Evolutionary conservation across 495 filamentous ascomycete genomes (phyloP).

Genomic region (Terfezia boudieri): DNA sequence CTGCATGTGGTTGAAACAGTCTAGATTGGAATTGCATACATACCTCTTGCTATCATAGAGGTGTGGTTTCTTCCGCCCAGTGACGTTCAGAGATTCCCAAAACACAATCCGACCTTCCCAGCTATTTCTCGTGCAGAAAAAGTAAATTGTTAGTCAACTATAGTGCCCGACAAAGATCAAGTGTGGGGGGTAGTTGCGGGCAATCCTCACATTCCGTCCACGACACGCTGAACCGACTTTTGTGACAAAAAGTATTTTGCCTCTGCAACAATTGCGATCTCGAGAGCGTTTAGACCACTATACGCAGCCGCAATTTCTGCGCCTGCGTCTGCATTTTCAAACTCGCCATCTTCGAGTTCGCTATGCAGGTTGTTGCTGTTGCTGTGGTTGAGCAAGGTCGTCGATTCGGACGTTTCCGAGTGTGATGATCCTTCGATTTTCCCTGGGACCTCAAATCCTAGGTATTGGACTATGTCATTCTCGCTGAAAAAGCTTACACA

Average conservation of each 20-base stretch:
- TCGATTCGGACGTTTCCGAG: slow-evolving; percentile 5
- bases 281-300: slow-evolving; percentile 60
- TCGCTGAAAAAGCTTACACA: slow-evolving; percentile 61
- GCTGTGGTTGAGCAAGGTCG: neutral
- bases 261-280: slow-evolving; percentile 72
- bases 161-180: neutral
- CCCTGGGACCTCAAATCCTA: slow-evolving; percentile 47
- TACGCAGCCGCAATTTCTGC: slow-evolving; percentile 43
- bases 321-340: slow-evolving; percentile 21
- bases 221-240: slow-evolving; percentile 60
- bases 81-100: slow-evolving; percentile 60
- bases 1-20: neutral
- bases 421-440: slow-evolving; percentile 5
- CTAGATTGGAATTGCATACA: neutral
- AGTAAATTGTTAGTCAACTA: neutral
- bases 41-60: slow-evolving; percentile 46
- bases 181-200: neutral
- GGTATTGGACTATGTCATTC: slow-evolving; percentile 58
- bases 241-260: slow-evolving; percentile 85
- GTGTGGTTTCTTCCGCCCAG: slow-evolving; percentile 57
- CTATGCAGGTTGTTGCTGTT: neutral
- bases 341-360: slow-evolving; percentile 11
- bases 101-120: slow-evolving; percentile 87
- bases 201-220: slow-evolving; percentile 40
- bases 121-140: slow-evolving; percentile 8